These are phyloP conservation scores for Microsporum audouinii DNA, from an alignment of 2,329 filamentous ascomycete genomes.

Conservation along the genomic window DNA sequence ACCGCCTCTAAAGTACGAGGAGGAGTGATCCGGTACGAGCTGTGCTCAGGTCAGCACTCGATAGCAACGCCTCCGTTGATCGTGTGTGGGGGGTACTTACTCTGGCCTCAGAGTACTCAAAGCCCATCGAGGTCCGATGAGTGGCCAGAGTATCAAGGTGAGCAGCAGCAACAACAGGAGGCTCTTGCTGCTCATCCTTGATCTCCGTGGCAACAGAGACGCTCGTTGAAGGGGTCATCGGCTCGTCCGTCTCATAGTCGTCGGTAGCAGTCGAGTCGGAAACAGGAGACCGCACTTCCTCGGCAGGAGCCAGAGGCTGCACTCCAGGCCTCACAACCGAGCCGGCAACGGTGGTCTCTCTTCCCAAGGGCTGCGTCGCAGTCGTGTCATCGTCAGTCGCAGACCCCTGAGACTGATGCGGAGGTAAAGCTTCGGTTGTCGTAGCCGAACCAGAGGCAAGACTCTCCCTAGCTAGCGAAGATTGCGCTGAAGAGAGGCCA, in stretches of 20 bases:
- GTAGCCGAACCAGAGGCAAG: neutral
- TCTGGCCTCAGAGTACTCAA: conserved; percentile 45
- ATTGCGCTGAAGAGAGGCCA: conserved; percentile 5
- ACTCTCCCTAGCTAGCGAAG: neutral
- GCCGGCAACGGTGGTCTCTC: neutral
- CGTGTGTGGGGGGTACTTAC: conserved; percentile 29
- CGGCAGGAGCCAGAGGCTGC: neutral
- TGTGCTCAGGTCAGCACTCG: conserved; percentile 24
- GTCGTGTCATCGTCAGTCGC: neutral
- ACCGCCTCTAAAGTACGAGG: conserved; percentile 73
- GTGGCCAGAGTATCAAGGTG: neutral
- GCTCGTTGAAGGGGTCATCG: neutral
- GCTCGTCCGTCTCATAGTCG: neutral
- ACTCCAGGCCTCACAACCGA: neutral
- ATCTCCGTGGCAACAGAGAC: conserved; percentile 16
- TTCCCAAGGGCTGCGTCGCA: neutral
- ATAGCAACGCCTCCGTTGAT: too few relatives aligned
- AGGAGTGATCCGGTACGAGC: conserved; percentile 68
- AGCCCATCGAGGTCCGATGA: conserved; percentile 27
- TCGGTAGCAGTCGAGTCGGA: neutral
- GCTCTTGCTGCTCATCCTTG: conserved; percentile 21
- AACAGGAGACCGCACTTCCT: neutral
- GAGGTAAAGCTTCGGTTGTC: neutral
- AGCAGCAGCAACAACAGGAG: neutral
- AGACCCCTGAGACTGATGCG: neutral